Conservation (phyloP, 2,329 filamentous ascomycete species). For the Nemania sp. region DNA sequence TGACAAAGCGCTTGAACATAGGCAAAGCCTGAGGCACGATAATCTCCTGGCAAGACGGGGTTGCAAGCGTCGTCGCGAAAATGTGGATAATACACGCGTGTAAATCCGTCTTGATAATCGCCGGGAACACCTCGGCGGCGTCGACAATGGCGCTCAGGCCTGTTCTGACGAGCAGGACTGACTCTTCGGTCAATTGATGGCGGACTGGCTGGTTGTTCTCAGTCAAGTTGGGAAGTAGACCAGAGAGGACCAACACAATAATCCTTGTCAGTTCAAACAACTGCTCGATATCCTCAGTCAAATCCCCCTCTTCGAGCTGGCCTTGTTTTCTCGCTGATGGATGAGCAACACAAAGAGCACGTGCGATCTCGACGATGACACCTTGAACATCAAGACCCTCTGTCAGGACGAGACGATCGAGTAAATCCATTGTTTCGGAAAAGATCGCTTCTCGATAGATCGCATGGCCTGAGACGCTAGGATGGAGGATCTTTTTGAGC, state of each 20-base stretch:
- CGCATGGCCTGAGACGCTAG: slow-evolving; percentile 91
- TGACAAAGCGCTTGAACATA: slow-evolving; percentile 88
- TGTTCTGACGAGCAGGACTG: slow-evolving; percentile 76
- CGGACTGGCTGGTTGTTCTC: slow-evolving; percentile 68
- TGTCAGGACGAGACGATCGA: slow-evolving; percentile 90
- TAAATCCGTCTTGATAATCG: slow-evolving; percentile 93
- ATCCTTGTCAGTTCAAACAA: slow-evolving; percentile 95
- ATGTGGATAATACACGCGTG: slow-evolving; percentile 97
- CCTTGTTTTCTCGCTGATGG: slow-evolving; percentile 78
- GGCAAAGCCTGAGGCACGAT: slow-evolving; percentile 90
- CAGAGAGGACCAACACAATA: slow-evolving; percentile 89
- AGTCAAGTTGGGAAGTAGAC: slow-evolving; percentile 80
- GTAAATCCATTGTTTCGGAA: slow-evolving; percentile 93
- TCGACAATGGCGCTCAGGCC: slow-evolving; percentile 89
- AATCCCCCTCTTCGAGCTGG: slow-evolving; percentile 70
- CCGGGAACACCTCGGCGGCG: slow-evolving; percentile 92
- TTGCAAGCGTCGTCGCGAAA: slow-evolving; percentile 89
- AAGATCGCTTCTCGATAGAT: slow-evolving; percentile 97
- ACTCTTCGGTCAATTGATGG: slow-evolving; percentile 84
- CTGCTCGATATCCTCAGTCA: slow-evolving; percentile 97
- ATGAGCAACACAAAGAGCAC: slow-evolving; percentile 87
- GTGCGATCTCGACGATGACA: slow-evolving; percentile 91
- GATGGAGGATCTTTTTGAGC: slow-evolving; percentile 91
- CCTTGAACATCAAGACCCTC: slow-evolving; percentile 87
- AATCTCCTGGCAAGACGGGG: slow-evolving; percentile 81